These are phyloP conservation scores for Peziza echinospora DNA, from an alignment of 495 filamentous ascomycete genomes.

Conservation along the genomic window DNA sequence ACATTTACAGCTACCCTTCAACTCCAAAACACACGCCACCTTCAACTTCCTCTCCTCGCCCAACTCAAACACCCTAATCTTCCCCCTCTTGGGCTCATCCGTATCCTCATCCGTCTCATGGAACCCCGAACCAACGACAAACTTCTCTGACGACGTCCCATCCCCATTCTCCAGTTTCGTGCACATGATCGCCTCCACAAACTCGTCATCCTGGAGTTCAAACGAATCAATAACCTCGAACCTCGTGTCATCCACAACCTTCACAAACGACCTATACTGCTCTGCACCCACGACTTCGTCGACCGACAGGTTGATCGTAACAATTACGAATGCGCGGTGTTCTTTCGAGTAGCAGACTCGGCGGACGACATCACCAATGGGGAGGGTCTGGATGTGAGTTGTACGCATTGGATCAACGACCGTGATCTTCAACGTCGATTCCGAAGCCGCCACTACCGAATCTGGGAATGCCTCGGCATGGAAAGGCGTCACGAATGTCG, in stretches of 20 bases:
- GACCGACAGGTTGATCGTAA: conserved; percentile 49
- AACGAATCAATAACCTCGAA: conserved; percentile 32
- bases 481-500: conserved; percentile 59
- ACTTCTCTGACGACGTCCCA: conserved; percentile 49
- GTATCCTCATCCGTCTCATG: conserved; percentile 22
- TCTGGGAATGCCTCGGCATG: conserved; percentile 59
- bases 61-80: conserved; percentile 69
- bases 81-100: conserved; percentile 34
- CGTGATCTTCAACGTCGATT: conserved; percentile 55
- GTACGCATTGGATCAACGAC: conserved; percentile 63
- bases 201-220: conserved; percentile 41
- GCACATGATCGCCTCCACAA: conserved; percentile 67
- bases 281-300: conserved; percentile 29
- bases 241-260: conserved; percentile 35
- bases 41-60: conserved; percentile 50
- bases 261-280: conserved; percentile 10
- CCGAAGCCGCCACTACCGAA: conserved; percentile 59
- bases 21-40: conserved; percentile 35
- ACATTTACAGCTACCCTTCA: conserved; percentile 59
- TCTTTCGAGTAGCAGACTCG: conserved; percentile 64
- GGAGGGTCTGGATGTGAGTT: conserved; percentile 64
- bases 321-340: conserved; percentile 66
- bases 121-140: conserved; percentile 71
- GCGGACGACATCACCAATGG: conserved; percentile 61
- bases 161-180: conserved; percentile 45